phyloP scores from a whole-genome alignment of 1,284 basidiomycete genomes.

The Apiotrichum mycotoxinovorans region DNA sequence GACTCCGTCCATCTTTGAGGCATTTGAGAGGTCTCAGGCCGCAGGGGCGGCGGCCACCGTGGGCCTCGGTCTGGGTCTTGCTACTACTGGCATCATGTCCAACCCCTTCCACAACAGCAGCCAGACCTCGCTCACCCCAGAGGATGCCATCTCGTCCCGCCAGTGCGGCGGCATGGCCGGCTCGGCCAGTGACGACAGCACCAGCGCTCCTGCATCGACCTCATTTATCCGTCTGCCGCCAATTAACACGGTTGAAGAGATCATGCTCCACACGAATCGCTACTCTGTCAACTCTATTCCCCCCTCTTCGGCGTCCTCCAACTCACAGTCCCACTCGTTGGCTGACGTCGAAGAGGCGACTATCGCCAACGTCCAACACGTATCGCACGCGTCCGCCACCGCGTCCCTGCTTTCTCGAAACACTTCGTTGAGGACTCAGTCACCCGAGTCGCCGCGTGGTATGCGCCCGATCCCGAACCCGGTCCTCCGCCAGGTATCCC shows the following conservation, averaged over 20 bases:
- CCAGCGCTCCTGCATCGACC: neutral
- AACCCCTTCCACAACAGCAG: conserved; percentile 2
- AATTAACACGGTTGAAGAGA: neutral
- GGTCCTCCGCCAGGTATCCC: neutral
- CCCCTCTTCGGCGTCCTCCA: neutral
- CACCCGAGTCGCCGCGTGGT: neutral
- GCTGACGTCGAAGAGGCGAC: neutral
- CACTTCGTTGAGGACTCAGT: neutral
- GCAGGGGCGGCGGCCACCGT: neutral
- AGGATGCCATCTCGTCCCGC: neutral
- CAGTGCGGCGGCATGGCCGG: too few species aligned
- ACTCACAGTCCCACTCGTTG: neutral
- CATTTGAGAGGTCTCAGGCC: neutral
- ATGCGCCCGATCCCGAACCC: neutral
- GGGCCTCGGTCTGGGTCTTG: too few species aligned
- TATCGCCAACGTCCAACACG: neutral
- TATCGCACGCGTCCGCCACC: neutral
- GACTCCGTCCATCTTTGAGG: neutral
- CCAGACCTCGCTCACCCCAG: neutral
- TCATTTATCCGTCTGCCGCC: neutral
- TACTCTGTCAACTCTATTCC: neutral
- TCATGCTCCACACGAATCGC: neutral
- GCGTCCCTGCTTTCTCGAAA: neutral
- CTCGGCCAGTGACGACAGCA: neutral
- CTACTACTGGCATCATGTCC: neutral